These are phyloP conservation scores for Colletotrichum sp. DNA, from an alignment of 2,329 filamentous ascomycete genomes.

Conservation along the genomic window DNA sequence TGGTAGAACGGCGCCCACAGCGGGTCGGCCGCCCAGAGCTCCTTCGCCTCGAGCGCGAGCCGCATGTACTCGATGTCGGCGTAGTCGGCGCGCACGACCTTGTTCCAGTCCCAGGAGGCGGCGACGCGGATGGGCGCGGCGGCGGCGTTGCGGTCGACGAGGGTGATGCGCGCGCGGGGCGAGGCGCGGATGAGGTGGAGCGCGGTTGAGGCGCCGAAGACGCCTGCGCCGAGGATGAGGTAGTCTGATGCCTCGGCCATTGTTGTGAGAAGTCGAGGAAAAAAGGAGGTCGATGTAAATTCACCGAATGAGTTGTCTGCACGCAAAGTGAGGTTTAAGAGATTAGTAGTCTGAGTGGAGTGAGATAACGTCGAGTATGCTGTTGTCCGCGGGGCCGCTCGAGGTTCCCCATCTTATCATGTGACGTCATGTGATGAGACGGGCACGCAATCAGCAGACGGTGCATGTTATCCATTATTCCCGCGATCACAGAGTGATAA, in stretches of 20 bases:
- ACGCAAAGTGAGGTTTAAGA: no score
- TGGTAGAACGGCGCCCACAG: conserved; percentile 34
- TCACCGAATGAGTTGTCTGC: no score
- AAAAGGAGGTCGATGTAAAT: no score
- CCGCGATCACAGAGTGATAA: neutral
- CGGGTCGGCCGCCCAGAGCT: conserved; percentile 29
- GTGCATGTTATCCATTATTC: neutral
- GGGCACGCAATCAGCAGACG: neutral
- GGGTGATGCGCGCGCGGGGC: conserved; percentile 23
- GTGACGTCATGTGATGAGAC: conserved; percentile 8
- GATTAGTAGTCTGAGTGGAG: no score
- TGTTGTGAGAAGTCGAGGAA: neutral
- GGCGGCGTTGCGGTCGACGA: conserved; percentile 29
- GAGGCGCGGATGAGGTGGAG: conserved; percentile 44
- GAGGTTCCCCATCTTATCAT: neutral
- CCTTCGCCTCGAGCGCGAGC: conserved; percentile 33
- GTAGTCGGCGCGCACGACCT: conserved; percentile 43
- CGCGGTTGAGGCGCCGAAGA: conserved; percentile 55
- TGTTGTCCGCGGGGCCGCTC: conserved; percentile 4
- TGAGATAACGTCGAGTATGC: no score
- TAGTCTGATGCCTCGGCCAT: neutral
- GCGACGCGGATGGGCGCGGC: conserved; percentile 27
- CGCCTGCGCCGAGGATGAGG: conserved; percentile 55
- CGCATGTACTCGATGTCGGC: conserved; percentile 31
- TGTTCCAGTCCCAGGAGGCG: conserved; percentile 38